A percentile compares a stretch with the other conserved stretches of the same genome.
These are phyloP conservation scores for Pinus taeda DNA, from an alignment of 75 land plant genomes.

Conservation along the genomic window DNA sequence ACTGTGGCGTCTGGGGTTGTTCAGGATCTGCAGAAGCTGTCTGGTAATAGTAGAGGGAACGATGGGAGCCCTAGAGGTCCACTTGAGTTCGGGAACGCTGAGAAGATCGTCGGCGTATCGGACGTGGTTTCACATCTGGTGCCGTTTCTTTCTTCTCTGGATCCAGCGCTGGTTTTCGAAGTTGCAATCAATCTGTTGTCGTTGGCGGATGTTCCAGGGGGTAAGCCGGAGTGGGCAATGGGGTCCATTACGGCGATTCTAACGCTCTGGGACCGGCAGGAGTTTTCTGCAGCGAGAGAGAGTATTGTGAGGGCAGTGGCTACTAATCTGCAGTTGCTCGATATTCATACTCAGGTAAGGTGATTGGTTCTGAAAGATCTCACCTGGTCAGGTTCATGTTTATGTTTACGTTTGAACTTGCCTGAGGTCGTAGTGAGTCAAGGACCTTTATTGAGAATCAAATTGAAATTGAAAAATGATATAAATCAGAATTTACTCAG, in stretches of 20 bases:
- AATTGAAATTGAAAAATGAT: too few relatives aligned
- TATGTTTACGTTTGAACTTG: too few relatives aligned
- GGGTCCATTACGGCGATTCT: slow-evolving; percentile 87
- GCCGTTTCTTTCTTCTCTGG: slow-evolving; percentile 83
- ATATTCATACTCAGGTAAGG: slow-evolving; percentile 84
- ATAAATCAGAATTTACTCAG: too few relatives aligned
- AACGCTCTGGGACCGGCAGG: slow-evolving; percentile 97
- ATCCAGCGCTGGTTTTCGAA: slow-evolving; percentile 92
- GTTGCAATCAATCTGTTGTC: slow-evolving; percentile 93
- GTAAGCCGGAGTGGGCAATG: slow-evolving; percentile 99
- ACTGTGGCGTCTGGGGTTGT: slow-evolving; percentile 85
- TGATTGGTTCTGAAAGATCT: too few relatives aligned
- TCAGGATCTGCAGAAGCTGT: slow-evolving; percentile 68
- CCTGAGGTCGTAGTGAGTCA: too few relatives aligned
- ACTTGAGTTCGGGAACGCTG: slow-evolving; percentile 58
- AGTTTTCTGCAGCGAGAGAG: slow-evolving; percentile 90
- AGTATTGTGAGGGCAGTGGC: slow-evolving; percentile 97
- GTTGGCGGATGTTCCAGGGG: slow-evolving; percentile 98
- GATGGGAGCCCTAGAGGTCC: slow-evolving; percentile 16
- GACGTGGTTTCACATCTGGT: slow-evolving; percentile 90
- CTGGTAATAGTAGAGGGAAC: slow-evolving; percentile 33
- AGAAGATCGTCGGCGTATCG: slow-evolving; percentile 87
- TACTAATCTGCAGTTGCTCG: slow-evolving; percentile 86
- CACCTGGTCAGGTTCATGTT: too few relatives aligned
- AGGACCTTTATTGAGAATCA: too few relatives aligned